Conservation (phyloP, 306 rosid species). For the Boehmeria nivea region DNA sequence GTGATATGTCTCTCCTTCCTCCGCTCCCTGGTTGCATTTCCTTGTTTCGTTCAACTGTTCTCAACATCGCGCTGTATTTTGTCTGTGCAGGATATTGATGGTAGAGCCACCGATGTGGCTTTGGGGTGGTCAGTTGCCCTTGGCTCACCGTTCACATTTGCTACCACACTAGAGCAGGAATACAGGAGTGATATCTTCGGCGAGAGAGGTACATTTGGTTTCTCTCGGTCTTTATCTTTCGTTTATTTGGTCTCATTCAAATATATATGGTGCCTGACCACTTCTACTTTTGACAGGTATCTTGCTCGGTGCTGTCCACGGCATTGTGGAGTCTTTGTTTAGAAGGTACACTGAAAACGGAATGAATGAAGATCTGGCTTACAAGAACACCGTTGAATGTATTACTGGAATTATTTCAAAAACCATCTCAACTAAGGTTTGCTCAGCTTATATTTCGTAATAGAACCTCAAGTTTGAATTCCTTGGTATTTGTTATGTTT, state of each 20-base stretch:
- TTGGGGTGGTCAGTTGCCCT: constrained; percentile 97
- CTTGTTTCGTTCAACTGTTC: background rate
- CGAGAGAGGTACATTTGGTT: constrained; percentile 59
- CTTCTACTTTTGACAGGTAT: constrained; percentile 52
- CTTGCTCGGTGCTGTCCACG: constrained; percentile 98
- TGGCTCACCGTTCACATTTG: constrained; percentile 97
- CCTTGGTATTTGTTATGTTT: background rate
- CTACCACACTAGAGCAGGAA: constrained; percentile 88
- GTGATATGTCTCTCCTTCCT: constrained; percentile 23
- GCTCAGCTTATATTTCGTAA: constrained; percentile 6
- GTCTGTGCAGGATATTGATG: constrained; percentile 75
- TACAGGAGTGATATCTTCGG: constrained; percentile 98
- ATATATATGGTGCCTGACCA: constrained; percentile 15
- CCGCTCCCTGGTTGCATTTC: background rate
- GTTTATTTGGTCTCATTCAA: too few species aligned
- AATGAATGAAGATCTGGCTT: constrained; percentile 83
- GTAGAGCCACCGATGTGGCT: constrained; percentile 93
- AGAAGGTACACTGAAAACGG: constrained; percentile 91
- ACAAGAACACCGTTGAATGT: constrained; percentile 89
- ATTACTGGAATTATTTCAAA: constrained; percentile 78
- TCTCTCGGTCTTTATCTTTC: background rate
- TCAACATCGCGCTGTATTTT: too few species aligned
- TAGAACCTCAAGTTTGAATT: background rate
- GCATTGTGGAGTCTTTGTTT: constrained; percentile 86
- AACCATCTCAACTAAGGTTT: constrained; percentile 84